Base-by-base conservation (phyloP, 345 rosid genomes). In the Salix suchowensis region DNA sequence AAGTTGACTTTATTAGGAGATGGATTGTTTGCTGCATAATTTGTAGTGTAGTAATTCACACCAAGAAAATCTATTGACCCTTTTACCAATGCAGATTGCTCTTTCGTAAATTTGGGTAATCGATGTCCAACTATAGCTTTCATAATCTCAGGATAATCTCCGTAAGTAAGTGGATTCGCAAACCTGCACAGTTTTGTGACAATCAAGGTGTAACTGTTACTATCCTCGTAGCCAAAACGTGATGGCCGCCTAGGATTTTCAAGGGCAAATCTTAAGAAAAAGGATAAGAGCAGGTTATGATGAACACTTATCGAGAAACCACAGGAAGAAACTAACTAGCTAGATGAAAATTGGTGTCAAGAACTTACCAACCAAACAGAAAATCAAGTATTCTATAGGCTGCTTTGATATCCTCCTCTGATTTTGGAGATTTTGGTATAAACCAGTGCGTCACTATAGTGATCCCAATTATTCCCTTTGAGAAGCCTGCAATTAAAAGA, bases 131-230 rank as follows among this genome's bases (percentile, higher is more conserved):
- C 83, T 1, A 85, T 42, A 18, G 58, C 9, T 74, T 77, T 81
- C 97, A 92, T 89, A 6, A 40, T 82, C 34, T 79, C 72, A 2
- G 93, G 97, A 73, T 92, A 89, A 68, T 92, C 88, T 14, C 97
- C 94, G 37, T 65, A 80, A 32, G 67, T 85, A 21, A 91, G 26
- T 8, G 96, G 94, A 77, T 91, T 75, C 21, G 77, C 73, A 74
- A 83, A 81, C 96, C 96, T 76, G 87, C 48, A 44, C 48, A 44
- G 48, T 10, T 44, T 12, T 44, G 48, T 42, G 48, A 42, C 15
- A 0, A 42, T 42, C 11, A 42, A 42, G 15, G 15, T 42, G 4
- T 42, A 12, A 42, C 15, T 2, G 46, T 42, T 42, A 2, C 3
- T 42, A 42, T 42, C 48, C 11, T 42, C 14, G 11, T 2, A 42